Evolutionary conservation across 2,329 filamentous ascomycete genomes (phyloP).

Genomic region (Zasmidium cellare): DNA sequence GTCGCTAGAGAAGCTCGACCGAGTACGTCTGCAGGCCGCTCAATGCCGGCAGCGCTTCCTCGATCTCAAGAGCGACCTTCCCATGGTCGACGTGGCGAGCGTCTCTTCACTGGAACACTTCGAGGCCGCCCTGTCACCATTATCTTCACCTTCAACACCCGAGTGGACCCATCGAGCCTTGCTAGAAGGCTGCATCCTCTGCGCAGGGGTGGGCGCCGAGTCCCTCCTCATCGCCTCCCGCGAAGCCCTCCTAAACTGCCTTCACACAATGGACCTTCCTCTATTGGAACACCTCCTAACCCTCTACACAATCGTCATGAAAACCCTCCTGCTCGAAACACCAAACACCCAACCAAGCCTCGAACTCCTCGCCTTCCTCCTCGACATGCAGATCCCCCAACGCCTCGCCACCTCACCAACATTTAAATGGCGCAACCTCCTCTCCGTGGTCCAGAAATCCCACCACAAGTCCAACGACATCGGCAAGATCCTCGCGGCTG

Average conservation of each 20-base stretch:
- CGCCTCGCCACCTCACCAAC: conserved; percentile 35
- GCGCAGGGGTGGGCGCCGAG: conserved; percentile 76
- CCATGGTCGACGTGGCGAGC: conserved; percentile 20
- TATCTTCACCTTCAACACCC: neutral
- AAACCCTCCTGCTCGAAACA: conserved; percentile 15
- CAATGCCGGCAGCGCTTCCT: conserved; percentile 32
- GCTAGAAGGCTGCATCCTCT: conserved; percentile 68
- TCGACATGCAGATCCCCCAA: conserved; percentile 47
- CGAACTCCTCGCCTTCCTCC: conserved; percentile 73
- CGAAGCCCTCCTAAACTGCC: conserved; percentile 57
- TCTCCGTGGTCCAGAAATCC: conserved; percentile 71
- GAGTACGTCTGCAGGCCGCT: conserved; percentile 71
- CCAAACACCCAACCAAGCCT: conserved; percentile 58
- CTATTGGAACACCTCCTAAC: conserved; percentile 22
- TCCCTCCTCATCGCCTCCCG: conserved; percentile 70
- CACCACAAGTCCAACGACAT: conserved; percentile 83
- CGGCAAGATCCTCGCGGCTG: conserved; percentile 74
- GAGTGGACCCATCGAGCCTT: conserved; percentile 47
- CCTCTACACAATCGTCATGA: conserved; percentile 24
- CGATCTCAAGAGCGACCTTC: neutral
- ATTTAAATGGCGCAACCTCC: conserved; percentile 68
- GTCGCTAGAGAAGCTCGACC: conserved; percentile 85
- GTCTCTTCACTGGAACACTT: conserved; percentile 30
- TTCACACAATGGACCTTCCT: conserved; percentile 23
- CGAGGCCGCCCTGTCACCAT: conserved; percentile 17